Evolutionary conservation across 768 basidiomycete genomes (phyloP).

Genomic region (Lepiota subincarnata): DNA sequence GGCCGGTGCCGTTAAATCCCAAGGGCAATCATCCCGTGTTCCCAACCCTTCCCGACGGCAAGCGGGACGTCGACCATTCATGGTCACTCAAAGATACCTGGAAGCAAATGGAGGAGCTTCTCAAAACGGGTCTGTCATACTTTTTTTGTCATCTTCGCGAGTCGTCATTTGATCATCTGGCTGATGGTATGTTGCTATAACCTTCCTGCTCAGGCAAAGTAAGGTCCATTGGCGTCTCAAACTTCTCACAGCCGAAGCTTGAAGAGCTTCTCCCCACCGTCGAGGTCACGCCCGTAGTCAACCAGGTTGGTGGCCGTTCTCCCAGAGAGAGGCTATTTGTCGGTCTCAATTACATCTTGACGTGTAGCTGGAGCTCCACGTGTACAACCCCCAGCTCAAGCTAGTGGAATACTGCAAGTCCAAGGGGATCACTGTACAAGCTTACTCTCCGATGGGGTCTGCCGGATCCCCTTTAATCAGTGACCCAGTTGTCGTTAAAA

Average conservation of each 20-base stretch:
- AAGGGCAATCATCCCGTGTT: constrained; percentile 59
- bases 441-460: constrained; percentile 80
- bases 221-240: constrained; percentile 68
- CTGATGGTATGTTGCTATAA: no score
- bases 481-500: constrained; percentile 55
- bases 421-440: constrained; percentile 68
- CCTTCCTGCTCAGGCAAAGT: constrained; percentile 48
- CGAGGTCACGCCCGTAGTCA: constrained; percentile 63
- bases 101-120: constrained; percentile 76
- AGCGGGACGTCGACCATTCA: constrained; percentile 60
- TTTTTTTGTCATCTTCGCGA: no score
- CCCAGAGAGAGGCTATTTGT: constrained; percentile 1
- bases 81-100: constrained; percentile 75
- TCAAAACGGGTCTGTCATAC: constrained; percentile 49
- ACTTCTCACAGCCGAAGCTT: constrained; percentile 65
- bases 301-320: constrained; percentile 50
- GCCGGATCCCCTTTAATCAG: constrained; percentile 59
- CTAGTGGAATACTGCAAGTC: constrained; percentile 57
- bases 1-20: constrained; percentile 75
- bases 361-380: constrained; percentile 65
- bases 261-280: constrained; percentile 67
- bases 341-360: constrained; percentile 6
- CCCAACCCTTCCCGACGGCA: constrained; percentile 58
- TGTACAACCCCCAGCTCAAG: constrained; percentile 72
- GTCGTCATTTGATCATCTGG: no score